A percentile compares a stretch with the other conserved stretches of the same genome.
These are phyloP conservation scores for Chytriomyces confervae DNA, from an alignment of 192 early-diverging fungal genomes.

Conservation along the genomic window DNA sequence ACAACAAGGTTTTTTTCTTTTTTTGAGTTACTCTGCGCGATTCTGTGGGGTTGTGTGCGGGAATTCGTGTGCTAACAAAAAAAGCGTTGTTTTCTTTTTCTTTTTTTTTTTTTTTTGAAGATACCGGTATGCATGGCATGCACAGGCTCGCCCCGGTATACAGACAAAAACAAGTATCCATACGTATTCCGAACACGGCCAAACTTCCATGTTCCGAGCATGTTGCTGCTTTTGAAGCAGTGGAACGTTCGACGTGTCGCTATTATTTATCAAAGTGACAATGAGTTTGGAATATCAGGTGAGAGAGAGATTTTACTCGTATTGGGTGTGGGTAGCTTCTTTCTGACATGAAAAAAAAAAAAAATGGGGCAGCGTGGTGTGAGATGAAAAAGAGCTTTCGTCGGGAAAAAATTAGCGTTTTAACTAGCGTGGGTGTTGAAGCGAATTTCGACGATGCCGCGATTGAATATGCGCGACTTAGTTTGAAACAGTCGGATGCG, in stretches of 20 bases:
- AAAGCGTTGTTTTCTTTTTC: too few relatives aligned
- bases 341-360: too few relatives aligned
- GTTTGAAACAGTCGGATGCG: too few relatives aligned
- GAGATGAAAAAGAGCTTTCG: too few relatives aligned
- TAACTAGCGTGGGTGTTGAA: too few relatives aligned
- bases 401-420: too few relatives aligned
- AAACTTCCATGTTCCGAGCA: neutral
- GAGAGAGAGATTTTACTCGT: too few relatives aligned
- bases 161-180: slow-evolving; percentile 8
- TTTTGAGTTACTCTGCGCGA: neutral
- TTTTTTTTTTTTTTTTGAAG: neutral
- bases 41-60: neutral
- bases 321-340: too few relatives aligned
- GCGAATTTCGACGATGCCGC: too few relatives aligned
- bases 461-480: too few relatives aligned
- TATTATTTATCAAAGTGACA: slow-evolving; percentile 21
- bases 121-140: slow-evolving; percentile 3
- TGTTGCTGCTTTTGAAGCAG: neutral
- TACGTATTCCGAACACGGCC: neutral
- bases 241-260: slow-evolving; percentile 22
- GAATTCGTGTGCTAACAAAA: too few relatives aligned
- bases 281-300: slow-evolving; percentile 3
- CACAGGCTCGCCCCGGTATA: neutral
- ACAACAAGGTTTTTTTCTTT: neutral
- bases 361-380: too few relatives aligned